These are phyloP conservation scores for Penicillium antarcticum DNA, from an alignment of 495 filamentous ascomycete species.

Conservation along the genomic window DNA sequence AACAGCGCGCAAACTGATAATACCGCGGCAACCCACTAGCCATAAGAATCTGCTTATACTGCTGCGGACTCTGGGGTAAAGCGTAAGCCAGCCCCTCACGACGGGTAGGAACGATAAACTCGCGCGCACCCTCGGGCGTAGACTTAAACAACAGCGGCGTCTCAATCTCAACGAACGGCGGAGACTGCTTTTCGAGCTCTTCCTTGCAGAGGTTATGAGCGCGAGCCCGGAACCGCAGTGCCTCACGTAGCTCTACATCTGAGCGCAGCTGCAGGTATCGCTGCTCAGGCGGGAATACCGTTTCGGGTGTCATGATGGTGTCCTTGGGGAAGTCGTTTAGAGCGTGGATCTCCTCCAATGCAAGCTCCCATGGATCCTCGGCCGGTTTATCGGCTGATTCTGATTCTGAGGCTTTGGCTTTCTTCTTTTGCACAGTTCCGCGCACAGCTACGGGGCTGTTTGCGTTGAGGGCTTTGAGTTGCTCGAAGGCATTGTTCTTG, in stretches of 20 bases:
- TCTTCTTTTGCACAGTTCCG: constrained; percentile 47
- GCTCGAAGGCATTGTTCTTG: constrained; percentile 38
- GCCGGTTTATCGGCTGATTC: constrained; percentile 15
- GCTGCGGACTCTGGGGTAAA: constrained; percentile 92
- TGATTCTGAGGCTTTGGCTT: constrained; percentile 25
- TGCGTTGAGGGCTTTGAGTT: constrained; percentile 43
- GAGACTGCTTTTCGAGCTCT: constrained; percentile 38
- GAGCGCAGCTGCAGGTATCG: constrained; percentile 85
- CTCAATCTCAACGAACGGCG: constrained; percentile 75
- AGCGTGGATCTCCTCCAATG: constrained; percentile 58
- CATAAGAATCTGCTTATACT: constrained; percentile 99
- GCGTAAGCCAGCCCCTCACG: constrained; percentile 76
- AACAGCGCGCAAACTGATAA: constrained; percentile 91
- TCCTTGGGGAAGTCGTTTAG: constrained; percentile 77
- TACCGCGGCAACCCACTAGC: constrained; percentile 78
- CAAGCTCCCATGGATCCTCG: constrained; percentile 53
- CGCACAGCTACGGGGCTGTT: constrained; percentile 52
- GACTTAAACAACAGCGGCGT: constrained; percentile 96
- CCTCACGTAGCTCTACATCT: constrained; percentile 56
- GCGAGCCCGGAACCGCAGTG: constrained; percentile 56
- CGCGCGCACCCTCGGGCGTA: constrained; percentile 90
- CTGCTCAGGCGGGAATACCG: constrained; percentile 66
- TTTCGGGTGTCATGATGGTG: constrained; percentile 68
- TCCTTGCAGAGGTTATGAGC: constrained; percentile 50
- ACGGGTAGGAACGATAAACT: constrained; percentile 92